Base-by-base conservation (phyloP, 192 early-diverging fungal genomes). In the Jimgerdemannia lactiflua region DNA sequence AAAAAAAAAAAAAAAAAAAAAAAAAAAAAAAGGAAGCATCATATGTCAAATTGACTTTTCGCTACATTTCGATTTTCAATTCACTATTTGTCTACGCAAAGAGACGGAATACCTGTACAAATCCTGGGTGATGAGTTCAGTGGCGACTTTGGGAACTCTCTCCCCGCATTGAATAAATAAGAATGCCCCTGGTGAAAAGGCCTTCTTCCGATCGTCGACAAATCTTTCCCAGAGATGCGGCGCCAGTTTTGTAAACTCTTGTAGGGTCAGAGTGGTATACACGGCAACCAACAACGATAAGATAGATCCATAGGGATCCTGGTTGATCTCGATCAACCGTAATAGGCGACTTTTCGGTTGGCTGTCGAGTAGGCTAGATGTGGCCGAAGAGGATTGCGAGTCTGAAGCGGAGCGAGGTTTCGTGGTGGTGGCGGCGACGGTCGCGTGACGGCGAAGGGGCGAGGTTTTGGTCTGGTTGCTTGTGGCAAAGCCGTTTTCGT, bases 121-220 rank as follows among this genome's bases (percentile, higher is more conserved):
- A 71, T 89, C 88, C 11, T 76, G 77, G 4, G 78, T 76, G 18
- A 83, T 84, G 1, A 85, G 43, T 40, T 78, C 75, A 18, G 81
- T 81, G 11, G 86, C 77, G 4, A 72, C 68, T 20, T 84, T 78
- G 39, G 85, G 87, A 10, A 79, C 76, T 42, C 86, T 80, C 43
- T 89, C 88, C 42, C 85, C 87, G 70, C 88, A 88, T 68, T 88
- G 86, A 64, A 88, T 81, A 68, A 89, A 84, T 20, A 89, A 66
- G 73, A 89, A 89, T 18, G 84, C 83, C 3, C 85, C 85, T 2
- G 84, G 76, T 49, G 80, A 67, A 43, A 85, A 81, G 3, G 80
- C 72, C 39, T 84, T 77, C 0, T 82, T 79, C 14, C 78, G 76
- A n/a, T 75, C 70, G 42, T 89, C 87, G n/a, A 83, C 77, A 75